Evolutionary conservation across 2,329 filamentous ascomycete species (phyloP).

Genomic region (Phoma herbarum): DNA sequence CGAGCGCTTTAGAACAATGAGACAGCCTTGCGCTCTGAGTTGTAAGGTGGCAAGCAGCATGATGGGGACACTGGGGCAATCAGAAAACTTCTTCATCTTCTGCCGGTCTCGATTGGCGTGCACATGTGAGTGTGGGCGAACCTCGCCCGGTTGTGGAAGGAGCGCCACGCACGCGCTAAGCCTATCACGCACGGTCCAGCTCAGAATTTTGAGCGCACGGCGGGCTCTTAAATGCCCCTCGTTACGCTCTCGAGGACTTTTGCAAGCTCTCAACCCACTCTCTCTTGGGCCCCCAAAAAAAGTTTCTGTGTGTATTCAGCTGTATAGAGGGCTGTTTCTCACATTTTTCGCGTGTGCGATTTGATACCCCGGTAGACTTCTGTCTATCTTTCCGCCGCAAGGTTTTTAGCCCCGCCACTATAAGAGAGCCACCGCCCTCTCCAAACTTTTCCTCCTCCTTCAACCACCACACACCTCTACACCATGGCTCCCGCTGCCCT

Average conservation of each 20-base stretch:
- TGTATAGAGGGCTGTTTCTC: constrained; percentile 18
- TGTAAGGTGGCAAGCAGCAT: constrained; percentile 11
- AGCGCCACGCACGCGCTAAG: constrained; percentile 22
- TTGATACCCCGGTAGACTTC: constrained; percentile 23
- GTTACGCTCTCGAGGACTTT: not conserved
- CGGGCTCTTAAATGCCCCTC: constrained; percentile 1
- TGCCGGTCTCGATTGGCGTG: constrained; percentile 6
- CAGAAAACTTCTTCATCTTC: constrained; percentile 10
- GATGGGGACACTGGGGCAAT: constrained; percentile 11
- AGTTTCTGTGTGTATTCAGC: constrained; percentile 17
- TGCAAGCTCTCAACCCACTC: not conserved
- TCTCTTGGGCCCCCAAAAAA: constrained; percentile 18
- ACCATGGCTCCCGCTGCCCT: constrained; percentile 52
- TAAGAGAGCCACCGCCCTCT: constrained; percentile 16
- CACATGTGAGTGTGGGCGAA: constrained; percentile 16
- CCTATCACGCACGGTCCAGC: constrained; percentile 4
- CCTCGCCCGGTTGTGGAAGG: constrained; percentile 22
- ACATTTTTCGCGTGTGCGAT: constrained; percentile 23
- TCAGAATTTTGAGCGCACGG: constrained; percentile 9
- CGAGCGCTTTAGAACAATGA: not conserved
- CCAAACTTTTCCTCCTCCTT: constrained; percentile 7
- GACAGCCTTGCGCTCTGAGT: constrained; percentile 2
- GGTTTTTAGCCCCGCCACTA: constrained; percentile 21
- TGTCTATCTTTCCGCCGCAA: constrained; percentile 20
- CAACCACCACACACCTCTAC: constrained; percentile 25